phyloP scores from a whole-genome alignment of 164 flowering plant species.

The Macadamia tetraphylla region DNA sequence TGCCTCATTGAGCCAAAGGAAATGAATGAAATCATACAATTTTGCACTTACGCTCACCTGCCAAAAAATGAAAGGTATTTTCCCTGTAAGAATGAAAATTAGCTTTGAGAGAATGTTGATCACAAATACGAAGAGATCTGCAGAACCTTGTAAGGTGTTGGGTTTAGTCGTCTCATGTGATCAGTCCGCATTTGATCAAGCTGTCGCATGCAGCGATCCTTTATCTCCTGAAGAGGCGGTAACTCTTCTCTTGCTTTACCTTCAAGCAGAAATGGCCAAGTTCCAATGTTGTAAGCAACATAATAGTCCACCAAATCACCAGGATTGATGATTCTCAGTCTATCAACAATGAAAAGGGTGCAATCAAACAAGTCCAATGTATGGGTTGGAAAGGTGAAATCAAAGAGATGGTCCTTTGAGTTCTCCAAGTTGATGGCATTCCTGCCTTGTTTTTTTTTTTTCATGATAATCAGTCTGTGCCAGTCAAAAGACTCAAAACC shows the following conservation, averaged over 20 bases:
- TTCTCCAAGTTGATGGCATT: too few species aligned
- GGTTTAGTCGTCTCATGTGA: conserved; percentile 96
- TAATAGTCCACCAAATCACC: background rate
- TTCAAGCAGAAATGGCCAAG: conserved; percentile 24
- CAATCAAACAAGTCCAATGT: background rate
- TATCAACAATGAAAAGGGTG: background rate
- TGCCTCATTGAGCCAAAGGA: conserved; percentile 97
- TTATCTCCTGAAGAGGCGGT: conserved; percentile 54
- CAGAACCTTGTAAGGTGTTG: conserved; percentile 95
- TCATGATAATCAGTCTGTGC: too few species aligned
- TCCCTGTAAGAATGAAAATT: background rate
- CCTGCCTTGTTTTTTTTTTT: too few species aligned
- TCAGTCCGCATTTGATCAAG: conserved; percentile 90
- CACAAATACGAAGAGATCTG: background rate
- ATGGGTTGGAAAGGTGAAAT: too few species aligned
- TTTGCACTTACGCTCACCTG: conserved; percentile 98
- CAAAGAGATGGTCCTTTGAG: too few species aligned
- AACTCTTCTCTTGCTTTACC: conserved; percentile 57
- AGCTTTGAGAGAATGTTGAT: background rate
- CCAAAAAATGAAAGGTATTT: background rate
- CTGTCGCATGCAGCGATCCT: conserved; percentile 78
- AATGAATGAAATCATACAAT: conserved; percentile 94
- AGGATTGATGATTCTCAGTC: background rate
- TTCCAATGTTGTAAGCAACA: conserved; percentile 3
- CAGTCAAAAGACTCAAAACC: too few species aligned